Conservation (phyloP, 352 stramenopile genomes). For the Aphanomyces cochlioides region DNA sequence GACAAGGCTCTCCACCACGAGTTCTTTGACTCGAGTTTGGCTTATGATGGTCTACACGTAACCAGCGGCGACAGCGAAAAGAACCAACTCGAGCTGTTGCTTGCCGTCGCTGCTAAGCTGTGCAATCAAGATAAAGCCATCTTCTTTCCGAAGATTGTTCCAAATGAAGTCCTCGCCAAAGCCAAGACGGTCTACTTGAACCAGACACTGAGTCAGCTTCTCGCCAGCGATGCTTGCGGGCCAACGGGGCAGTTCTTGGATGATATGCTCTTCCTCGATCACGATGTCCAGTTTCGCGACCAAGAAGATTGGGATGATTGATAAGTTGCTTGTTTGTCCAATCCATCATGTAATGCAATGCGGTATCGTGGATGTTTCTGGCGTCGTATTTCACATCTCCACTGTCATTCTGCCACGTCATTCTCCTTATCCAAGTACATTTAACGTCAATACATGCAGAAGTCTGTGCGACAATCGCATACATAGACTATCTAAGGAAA, state of each 20-base stretch:
- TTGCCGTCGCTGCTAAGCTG: background rate
- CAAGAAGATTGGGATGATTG: no score
- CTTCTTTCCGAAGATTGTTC: background rate
- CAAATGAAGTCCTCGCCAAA: background rate
- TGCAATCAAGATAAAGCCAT: background rate
- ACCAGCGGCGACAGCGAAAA: background rate
- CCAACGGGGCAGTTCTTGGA: background rate
- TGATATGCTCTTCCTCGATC: no score
- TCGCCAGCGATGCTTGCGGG: background rate
- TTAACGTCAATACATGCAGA: no score
- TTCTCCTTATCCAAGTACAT: no score
- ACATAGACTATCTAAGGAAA: no score
- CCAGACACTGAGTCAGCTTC: background rate
- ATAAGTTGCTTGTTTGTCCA: no score
- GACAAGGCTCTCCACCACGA: background rate
- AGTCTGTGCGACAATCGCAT: no score
- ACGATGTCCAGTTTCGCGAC: no score
- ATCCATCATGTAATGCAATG: no score
- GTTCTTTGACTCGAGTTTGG: constrained; percentile 4
- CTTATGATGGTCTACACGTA: background rate
- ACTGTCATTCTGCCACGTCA: no score
- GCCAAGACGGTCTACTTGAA: background rate
- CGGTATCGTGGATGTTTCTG: no score
- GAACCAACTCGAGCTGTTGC: background rate
- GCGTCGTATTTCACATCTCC: no score